These are phyloP conservation scores for Xerophyta viscosa DNA, from an alignment of 106 monocot genomes.

Conservation along the genomic window DNA sequence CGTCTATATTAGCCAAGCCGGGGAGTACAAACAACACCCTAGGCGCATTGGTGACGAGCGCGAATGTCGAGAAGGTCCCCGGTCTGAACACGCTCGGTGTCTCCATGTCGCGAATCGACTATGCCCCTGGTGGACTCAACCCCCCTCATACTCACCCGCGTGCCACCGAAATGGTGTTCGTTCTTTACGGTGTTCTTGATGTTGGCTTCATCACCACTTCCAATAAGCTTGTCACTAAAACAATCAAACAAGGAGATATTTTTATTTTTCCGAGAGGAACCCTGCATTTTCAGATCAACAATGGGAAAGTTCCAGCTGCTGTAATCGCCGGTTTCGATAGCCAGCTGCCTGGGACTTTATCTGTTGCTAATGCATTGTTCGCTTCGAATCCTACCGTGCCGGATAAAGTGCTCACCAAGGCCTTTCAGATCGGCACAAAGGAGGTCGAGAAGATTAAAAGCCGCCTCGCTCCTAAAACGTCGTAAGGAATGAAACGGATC, in stretches of 20 bases:
- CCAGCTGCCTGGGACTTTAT: conserved; percentile 42
- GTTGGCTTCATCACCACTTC: conserved; percentile 34
- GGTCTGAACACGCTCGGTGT: conserved; percentile 69
- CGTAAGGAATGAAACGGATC: not conserved
- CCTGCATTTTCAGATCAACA: conserved; percentile 29
- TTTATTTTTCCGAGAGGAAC: conserved; percentile 23
- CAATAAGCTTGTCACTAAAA: conserved; percentile 17
- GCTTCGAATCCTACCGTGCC: conserved; percentile 23
- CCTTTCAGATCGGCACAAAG: conserved; percentile 37
- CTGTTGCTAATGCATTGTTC: conserved; percentile 25
- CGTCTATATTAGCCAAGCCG: conserved; percentile 27
- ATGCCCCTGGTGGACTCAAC: conserved; percentile 33
- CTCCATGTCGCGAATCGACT: conserved; percentile 56
- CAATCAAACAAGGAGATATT: conserved; percentile 10
- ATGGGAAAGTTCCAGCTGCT: conserved; percentile 3
- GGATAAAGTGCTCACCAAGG: conserved; percentile 23
- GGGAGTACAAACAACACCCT: conserved; percentile 48
- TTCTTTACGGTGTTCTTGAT: conserved; percentile 20
- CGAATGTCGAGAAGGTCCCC: conserved; percentile 45
- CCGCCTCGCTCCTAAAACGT: conserved; percentile 23
- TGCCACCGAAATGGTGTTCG: conserved; percentile 29
- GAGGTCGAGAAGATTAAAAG: too few relatives aligned
- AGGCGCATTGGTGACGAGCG: conserved; percentile 41
- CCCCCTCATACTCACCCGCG: conserved; percentile 39
- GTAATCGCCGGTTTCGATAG: conserved; percentile 41